These are phyloP conservation scores for Pyrenula aspistea DNA, from an alignment of 495 filamentous ascomycete species.

Conservation along the genomic window DNA sequence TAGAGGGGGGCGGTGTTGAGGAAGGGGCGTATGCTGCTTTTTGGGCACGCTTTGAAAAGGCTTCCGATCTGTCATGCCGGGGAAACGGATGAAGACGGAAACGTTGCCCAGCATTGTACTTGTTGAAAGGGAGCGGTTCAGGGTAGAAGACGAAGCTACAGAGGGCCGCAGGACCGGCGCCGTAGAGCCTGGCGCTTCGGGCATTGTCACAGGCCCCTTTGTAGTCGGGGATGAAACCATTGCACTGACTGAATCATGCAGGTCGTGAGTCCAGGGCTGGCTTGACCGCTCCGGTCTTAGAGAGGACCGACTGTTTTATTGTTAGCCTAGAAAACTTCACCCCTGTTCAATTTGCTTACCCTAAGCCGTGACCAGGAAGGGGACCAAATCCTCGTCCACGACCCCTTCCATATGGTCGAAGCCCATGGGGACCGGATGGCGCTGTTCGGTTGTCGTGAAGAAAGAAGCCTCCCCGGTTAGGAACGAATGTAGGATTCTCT, in stretches of 20 bases:
- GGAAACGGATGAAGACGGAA: conserved; percentile 69
- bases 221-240: too few relatives aligned
- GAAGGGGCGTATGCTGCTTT: conserved; percentile 81
- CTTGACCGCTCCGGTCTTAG: conserved; percentile 45
- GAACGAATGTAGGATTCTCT: conserved; percentile 86
- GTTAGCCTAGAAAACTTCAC: conserved; percentile 6
- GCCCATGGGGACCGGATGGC: conserved; percentile 62
- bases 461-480: conserved; percentile 91
- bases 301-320: conserved; percentile 27
- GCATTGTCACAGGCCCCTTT: conserved; percentile 5
- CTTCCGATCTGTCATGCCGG: conserved; percentile 59
- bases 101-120: conserved; percentile 63
- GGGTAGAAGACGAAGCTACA: conserved; percentile 26
- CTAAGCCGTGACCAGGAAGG: background rate
- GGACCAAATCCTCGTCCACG: conserved; percentile 29
- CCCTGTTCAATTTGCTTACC: background rate
- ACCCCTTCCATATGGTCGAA: conserved; percentile 54
- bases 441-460: conserved; percentile 85
- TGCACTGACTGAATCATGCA: conserved; percentile 70
- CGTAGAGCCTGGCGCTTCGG: conserved; percentile 13
- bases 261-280: conserved; percentile 83
- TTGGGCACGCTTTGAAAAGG: conserved; percentile 60
- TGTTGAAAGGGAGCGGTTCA: conserved; percentile 57
- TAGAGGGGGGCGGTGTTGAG: conserved; percentile 87
- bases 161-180: conserved; percentile 29